These are phyloP conservation scores for Borovskyia barvae DNA, from an alignment of 208 protist species.

Conservation along the genomic window DNA sequence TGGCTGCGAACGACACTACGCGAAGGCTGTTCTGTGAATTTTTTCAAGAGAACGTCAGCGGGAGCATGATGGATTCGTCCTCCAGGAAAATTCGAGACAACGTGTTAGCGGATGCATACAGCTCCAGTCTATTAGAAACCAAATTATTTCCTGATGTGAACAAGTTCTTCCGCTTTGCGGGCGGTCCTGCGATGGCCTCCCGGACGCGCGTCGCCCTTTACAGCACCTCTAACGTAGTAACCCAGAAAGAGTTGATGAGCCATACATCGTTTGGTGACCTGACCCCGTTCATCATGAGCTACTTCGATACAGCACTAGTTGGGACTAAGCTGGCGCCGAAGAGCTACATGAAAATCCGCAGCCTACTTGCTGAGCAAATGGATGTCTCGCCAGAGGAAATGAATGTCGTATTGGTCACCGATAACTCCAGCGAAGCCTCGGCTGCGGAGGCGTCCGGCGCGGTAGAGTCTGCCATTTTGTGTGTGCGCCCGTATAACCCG, in stretches of 20 bases:
- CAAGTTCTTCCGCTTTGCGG: constrained; percentile 23
- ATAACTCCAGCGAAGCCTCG: constrained; percentile 49
- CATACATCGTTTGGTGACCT: constrained; percentile 70
- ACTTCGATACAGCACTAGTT: constrained; percentile 76
- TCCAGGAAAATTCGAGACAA: constrained; percentile 66
- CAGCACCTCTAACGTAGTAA: constrained; percentile 52
- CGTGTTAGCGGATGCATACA: constrained; percentile 45
- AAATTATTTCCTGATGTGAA: constrained; percentile 50
- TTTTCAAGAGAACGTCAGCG: constrained; percentile 19
- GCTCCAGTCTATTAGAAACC: too few species aligned
- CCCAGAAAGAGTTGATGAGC: constrained; percentile 78
- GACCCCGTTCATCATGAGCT: constrained; percentile 54
- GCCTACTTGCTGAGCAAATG: constrained; percentile 21
- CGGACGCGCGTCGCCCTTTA: constrained; percentile 72
- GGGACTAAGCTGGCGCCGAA: constrained; percentile 58
- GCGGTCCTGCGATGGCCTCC: background rate
- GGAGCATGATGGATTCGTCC: constrained; percentile 1
- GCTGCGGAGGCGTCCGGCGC: constrained; percentile 47
- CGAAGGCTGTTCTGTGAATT: constrained; percentile 24
- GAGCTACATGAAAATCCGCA: constrained; percentile 70
- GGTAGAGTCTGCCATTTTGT: constrained; percentile 41
- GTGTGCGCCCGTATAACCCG: constrained; percentile 45
- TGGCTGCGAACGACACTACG: constrained; percentile 6
- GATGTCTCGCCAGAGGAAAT: constrained; percentile 21
- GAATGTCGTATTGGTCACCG: constrained; percentile 59